Conservation (phyloP, 2,329 filamentous ascomycete genomes). For the Fusarium palustre region DNA sequence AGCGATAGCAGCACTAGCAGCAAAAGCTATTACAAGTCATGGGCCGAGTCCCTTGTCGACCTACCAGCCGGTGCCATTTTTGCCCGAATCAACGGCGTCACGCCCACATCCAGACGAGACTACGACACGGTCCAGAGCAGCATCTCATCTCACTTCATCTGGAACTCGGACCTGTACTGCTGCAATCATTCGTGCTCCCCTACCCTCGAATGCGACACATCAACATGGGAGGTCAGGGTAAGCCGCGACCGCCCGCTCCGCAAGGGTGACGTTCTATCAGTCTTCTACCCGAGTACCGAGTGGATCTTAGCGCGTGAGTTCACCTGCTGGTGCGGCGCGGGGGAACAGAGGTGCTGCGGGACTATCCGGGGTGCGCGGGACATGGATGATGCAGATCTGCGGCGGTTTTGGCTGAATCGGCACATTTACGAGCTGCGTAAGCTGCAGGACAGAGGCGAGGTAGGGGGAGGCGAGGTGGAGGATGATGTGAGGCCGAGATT, state of each 20-base stretch:
- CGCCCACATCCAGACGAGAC: neutral
- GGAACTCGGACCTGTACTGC: neutral
- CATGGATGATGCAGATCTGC: slow-evolving; percentile 1
- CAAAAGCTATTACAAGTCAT: slow-evolving; percentile 2
- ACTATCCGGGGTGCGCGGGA: slow-evolving; percentile 5
- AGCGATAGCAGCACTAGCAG: neutral
- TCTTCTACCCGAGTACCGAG: slow-evolving; percentile 4
- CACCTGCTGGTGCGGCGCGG: slow-evolving; percentile 3
- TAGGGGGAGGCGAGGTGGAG: neutral
- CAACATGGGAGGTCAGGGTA: neutral
- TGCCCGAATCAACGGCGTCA: neutral
- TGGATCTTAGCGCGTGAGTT: slow-evolving; percentile 1
- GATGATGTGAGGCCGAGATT: neutral
- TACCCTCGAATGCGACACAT: neutral
- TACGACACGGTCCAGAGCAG: slow-evolving; percentile 1
- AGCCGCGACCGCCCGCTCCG: slow-evolving; percentile 2
- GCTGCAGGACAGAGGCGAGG: no score
- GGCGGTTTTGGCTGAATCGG: neutral
- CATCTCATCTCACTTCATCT: neutral
- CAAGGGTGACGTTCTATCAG: slow-evolving; percentile 2
- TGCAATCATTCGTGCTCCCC: neutral
- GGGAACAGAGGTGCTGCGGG: slow-evolving; percentile 1
- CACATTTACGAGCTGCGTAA: neutral
- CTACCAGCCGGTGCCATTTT: neutral
- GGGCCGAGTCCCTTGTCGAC: neutral